A percentile compares a stretch with the other conserved stretches of the same genome.
These are phyloP conservation scores for Phytophthora kernoviae DNA, from an alignment of 352 stramenopile genomes.

Conservation along the genomic window DNA sequence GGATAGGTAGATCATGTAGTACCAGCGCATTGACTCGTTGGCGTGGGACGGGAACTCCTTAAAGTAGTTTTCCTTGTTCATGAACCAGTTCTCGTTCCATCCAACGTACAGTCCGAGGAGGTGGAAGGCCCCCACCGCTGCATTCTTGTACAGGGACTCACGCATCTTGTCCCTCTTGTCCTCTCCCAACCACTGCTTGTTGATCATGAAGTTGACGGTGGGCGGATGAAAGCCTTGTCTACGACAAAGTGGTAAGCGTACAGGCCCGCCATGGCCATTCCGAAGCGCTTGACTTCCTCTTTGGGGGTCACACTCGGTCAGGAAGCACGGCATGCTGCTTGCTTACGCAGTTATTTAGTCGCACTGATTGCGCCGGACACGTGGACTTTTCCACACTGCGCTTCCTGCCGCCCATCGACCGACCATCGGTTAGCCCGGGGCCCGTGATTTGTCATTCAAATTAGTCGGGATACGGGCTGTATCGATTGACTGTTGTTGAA, in stretches of 20 bases:
- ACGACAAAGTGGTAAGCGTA: conserved; percentile 80
- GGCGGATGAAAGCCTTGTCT: conserved; percentile 67
- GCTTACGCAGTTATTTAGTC: neutral
- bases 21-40: conserved; percentile 68
- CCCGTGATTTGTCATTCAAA: no score
- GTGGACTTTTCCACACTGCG: conserved; percentile 40
- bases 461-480: neutral
- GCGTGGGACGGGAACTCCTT: conserved; percentile 51
- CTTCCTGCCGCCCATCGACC: conserved; percentile 6
- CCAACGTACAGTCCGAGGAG: conserved; percentile 64
- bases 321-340: conserved; percentile 71
- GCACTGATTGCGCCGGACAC: conserved; percentile 20
- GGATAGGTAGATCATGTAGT: conserved; percentile 87
- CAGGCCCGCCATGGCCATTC: conserved; percentile 45
- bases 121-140: conserved; percentile 68
- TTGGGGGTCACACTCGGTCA: conserved; percentile 61
- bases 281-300: conserved; percentile 70
- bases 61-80: conserved; percentile 76
- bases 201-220: conserved; percentile 46
- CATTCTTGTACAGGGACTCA: conserved; percentile 86
- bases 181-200: conserved; percentile 41
- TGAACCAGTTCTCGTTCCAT: conserved; percentile 70
- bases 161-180: conserved; percentile 85
- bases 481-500: neutral
- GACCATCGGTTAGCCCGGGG: no score